A percentile compares a stretch with the other conserved stretches of the same genome.
These are phyloP conservation scores for Miamiensis avidus DNA, from an alignment of 169 alveolate species.

Conservation along the genomic window DNA sequence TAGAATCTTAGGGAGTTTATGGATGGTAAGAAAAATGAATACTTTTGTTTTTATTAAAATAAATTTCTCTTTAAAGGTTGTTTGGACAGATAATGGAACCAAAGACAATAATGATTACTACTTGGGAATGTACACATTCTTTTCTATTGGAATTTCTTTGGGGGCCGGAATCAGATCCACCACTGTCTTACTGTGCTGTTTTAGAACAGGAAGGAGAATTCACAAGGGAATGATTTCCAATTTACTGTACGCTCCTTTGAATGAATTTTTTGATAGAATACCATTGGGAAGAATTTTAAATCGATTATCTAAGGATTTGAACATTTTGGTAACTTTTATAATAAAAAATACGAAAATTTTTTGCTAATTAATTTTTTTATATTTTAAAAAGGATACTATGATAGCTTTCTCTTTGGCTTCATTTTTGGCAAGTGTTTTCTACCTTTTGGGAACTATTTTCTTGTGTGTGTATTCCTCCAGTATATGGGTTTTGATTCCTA, in stretches of 20 bases:
- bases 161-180: neutral
- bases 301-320: conserved; percentile 43
- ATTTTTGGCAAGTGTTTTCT: conserved; percentile 2
- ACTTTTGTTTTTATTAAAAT: no score
- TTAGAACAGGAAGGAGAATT: neutral
- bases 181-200: neutral
- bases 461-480: conserved; percentile 27
- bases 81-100: neutral
- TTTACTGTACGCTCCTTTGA: conserved; percentile 5
- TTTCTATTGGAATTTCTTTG: neutral
- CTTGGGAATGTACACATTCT: neutral
- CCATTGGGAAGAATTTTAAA: conserved; percentile 43
- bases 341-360: neutral
- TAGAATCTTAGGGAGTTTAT: neutral
- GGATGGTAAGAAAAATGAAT: neutral
- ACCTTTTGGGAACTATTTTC: conserved; percentile 8
- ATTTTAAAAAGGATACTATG: conserved; percentile 20
- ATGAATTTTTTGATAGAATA: conserved; percentile 41
- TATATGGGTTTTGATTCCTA: conserved; percentile 27
- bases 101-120: neutral
- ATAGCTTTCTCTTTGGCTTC: conserved; percentile 16
- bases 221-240: neutral
- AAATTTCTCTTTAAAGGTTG: neutral
- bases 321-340: conserved; percentile 6
- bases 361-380: no score